Evolutionary conservation across 2,329 filamentous ascomycete species (phyloP), one percentile per base, ranked within the genome.

Genomic region (Stagonosporopsis rhizophila): DNA sequence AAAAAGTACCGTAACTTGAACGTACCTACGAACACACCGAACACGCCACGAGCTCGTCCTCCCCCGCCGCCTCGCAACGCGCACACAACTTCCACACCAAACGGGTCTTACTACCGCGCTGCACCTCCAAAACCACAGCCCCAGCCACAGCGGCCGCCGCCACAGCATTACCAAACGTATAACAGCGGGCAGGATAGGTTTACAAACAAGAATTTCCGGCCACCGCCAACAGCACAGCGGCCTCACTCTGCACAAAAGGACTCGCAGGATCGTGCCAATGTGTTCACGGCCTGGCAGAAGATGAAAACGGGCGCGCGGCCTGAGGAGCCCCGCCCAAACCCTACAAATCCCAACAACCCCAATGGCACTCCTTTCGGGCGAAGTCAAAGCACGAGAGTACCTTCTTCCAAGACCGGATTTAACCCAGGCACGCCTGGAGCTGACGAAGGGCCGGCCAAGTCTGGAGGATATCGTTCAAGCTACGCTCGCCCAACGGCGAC

Each of bases 391-490:
- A 73, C 74, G 3, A 69, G 74, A 47, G 76, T 79, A 3, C 82
- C 83, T 34, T 83, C 79, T 63, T 81, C 78, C 62, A 84, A 79
- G 68, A 76, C 78, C 40, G 85, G 84, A 4, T 88, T 87, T 66
- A 82, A 85, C 52, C 84, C 85, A 19, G 80, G 80, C n/a, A 79
- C 79, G 6, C 79, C 83, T 28, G 84, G 82, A n/a, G 83, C 80
- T 32, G 85, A 87, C 65, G 85, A 87, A 63, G 79, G 83, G 32
- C 83, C 83, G 69, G 84, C 84, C 20, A 80, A 80, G 55, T 82
- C 81, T 12, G 53, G 53, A 34, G 81, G 82, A 2, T 80, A 82
- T n/a, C 69, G 73, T 38, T 66, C 68, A 9, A 70, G 68, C 57
- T 72, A 73, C 44, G 62, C 71, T 32, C 71, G 73, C 25, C 51